Evolutionary conservation across 352 stramenopile species (phyloP).

Genomic region (Globisporangium ultimum): DNA sequence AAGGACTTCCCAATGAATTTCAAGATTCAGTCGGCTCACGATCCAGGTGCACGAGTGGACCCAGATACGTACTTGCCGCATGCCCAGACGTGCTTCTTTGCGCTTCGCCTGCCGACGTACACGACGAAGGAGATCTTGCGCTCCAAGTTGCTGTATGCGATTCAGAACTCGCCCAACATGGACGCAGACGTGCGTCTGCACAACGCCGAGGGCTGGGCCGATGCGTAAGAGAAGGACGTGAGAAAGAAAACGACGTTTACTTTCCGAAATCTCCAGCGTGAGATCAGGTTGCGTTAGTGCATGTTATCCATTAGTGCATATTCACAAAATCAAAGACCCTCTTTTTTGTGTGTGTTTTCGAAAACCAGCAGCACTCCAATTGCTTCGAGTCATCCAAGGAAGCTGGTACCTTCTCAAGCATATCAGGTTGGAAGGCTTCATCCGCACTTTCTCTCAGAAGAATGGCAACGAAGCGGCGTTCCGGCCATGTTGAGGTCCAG

Average conservation of each 20-base stretch:
- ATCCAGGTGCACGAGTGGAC: constrained; percentile 64
- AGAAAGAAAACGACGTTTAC: background rate
- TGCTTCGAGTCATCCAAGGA: too few relatives aligned
- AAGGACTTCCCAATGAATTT: constrained; percentile 97
- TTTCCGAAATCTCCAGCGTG: background rate
- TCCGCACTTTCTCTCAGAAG: too few relatives aligned
- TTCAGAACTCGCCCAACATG: constrained; percentile 96
- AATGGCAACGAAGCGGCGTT: too few relatives aligned
- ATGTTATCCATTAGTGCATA: background rate
- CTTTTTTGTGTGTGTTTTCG: background rate
- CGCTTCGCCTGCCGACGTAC: constrained; percentile 95
- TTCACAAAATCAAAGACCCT: background rate
- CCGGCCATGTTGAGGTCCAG: too few relatives aligned
- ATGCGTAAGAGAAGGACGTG: constrained; percentile 39
- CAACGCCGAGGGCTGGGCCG: constrained; percentile 90
- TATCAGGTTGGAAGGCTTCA: too few relatives aligned
- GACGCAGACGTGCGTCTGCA: constrained; percentile 89
- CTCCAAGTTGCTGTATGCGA: constrained; percentile 89
- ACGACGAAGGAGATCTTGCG: constrained; percentile 86
- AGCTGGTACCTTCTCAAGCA: too few relatives aligned
- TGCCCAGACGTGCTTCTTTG: constrained; percentile 99
- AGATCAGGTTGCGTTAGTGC: background rate
- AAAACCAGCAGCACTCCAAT: background rate
- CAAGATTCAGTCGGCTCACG: constrained; percentile 87
- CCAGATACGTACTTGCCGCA: constrained; percentile 94